phyloP scores from a whole-genome alignment of 2,329 filamentous ascomycete genomes.

The Fusarium odoratissimum region DNA sequence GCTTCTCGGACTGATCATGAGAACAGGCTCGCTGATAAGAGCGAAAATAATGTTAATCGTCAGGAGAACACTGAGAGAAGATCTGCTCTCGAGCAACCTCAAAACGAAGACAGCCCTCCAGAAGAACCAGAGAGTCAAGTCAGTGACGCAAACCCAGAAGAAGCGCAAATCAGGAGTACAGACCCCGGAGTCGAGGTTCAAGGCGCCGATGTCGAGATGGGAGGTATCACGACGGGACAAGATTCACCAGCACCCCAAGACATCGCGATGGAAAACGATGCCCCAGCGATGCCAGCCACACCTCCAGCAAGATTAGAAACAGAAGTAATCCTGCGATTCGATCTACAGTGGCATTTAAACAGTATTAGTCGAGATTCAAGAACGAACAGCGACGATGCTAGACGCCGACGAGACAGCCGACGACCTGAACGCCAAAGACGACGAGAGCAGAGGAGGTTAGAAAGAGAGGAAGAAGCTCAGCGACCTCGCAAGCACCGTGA shows the following conservation, averaged over 20 bases:
- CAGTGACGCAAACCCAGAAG: not conserved
- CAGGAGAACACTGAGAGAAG: not conserved
- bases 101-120: rapidly evolving
- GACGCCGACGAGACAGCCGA: not conserved
- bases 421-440: not conserved
- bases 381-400: not conserved
- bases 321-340: rapidly evolving
- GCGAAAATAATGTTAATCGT: too few species aligned
- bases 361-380: too few species aligned
- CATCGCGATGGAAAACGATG: too few species aligned
- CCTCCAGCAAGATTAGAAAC: too few species aligned
- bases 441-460: not conserved
- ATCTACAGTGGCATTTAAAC: rapidly evolving
- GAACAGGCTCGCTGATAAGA: rapidly evolving
- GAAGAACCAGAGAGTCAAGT: rapidly evolving
- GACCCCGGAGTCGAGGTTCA: not conserved
- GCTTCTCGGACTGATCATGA: not conserved
- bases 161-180: not conserved
- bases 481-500: rapidly evolving
- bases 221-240: not conserved
- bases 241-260: not conserved
- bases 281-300: rapidly evolving
- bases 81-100: not conserved
- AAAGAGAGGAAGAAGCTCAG: not conserved
- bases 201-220: not conserved